Percentiles rank a stretch among this genome's conserved stretches.
Evolutionary conservation across 2,329 filamentous ascomycete species (phyloP).

Genomic region (Cercospora brassicicola): DNA sequence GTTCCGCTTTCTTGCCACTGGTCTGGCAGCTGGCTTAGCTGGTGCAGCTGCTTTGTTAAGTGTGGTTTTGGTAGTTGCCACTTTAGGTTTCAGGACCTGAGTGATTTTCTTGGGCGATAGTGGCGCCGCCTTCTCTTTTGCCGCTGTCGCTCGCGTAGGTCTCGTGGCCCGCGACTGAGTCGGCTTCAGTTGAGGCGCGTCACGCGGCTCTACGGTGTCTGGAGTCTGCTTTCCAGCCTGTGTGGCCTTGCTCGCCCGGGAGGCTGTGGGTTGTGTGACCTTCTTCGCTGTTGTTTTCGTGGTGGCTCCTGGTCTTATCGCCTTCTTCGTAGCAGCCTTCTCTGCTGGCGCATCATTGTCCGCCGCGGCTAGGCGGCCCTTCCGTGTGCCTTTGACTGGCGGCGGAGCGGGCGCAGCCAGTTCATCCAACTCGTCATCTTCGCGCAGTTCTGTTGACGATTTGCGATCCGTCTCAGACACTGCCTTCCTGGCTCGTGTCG

Average conservation of each 20-base stretch:
- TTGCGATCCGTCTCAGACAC: constrained; percentile 11
- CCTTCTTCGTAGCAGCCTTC: not conserved
- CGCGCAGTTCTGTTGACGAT: constrained; percentile 7
- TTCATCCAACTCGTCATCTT: constrained; percentile 22
- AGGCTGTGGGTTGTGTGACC: not conserved
- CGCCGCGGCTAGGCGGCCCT: constrained; percentile 16
- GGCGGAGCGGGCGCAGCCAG: constrained; percentile 19
- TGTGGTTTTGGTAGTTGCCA: constrained; percentile 13
- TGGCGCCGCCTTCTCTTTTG: constrained; percentile 30
- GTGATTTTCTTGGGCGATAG: constrained; percentile 42
- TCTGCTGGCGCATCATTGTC: constrained; percentile 18
- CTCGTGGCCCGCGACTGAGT: constrained; percentile 21
- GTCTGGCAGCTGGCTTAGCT: constrained; percentile 13
- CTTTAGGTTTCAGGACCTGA: constrained; percentile 32
- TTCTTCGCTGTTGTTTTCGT: not conserved
- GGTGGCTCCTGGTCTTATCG: not conserved
- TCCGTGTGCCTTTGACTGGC: constrained; percentile 16
- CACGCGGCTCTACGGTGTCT: constrained; percentile 1
- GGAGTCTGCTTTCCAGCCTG: constrained; percentile 7
- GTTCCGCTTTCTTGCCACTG: constrained; percentile 25
- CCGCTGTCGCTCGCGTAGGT: constrained; percentile 27
- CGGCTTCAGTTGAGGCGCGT: constrained; percentile 6
- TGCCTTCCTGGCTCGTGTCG: constrained; percentile 28
- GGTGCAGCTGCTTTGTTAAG: constrained; percentile 15
- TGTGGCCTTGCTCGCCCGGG: constrained; percentile 14